These are phyloP conservation scores for Calonectria honghensis DNA, from an alignment of 2,329 filamentous ascomycete genomes.

Conservation along the genomic window DNA sequence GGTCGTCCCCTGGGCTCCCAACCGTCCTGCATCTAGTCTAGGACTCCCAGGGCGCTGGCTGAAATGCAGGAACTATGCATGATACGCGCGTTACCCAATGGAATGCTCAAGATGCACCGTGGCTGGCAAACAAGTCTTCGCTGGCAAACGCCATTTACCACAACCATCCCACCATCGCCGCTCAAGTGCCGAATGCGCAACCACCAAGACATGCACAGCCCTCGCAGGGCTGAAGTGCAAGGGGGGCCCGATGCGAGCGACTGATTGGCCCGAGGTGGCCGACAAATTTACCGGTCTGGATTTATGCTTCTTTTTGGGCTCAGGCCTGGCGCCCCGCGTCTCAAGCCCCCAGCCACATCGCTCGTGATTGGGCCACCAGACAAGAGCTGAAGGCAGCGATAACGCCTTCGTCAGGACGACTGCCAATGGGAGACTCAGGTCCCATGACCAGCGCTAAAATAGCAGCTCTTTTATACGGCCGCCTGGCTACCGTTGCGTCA, in stretches of 20 bases:
- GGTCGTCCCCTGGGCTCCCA: neutral
- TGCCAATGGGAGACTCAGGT: neutral
- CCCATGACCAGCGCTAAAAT: neutral
- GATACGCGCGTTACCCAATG: neutral
- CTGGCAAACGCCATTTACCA: conserved; percentile 3
- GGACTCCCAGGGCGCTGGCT: conserved; percentile 1
- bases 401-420: neutral
- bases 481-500: neutral
- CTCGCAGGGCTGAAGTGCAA: conserved; percentile 6
- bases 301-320: conserved; percentile 23
- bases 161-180: neutral
- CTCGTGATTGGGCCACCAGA: neutral
- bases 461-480: neutral
- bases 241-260: neutral
- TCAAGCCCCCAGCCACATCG: conserved; percentile 1
- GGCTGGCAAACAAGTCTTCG: neutral
- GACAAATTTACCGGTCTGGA: neutral
- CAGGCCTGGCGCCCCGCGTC: conserved; percentile 10
- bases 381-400: neutral
- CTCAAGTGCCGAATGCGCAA: neutral
- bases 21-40: neutral
- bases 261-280: neutral
- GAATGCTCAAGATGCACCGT: neutral
- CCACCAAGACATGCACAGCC: neutral
- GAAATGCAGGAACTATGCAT: neutral